Base-by-base conservation (phyloP, 176 grass and related monocot genomes). In the Tuctoria greenei region DNA sequence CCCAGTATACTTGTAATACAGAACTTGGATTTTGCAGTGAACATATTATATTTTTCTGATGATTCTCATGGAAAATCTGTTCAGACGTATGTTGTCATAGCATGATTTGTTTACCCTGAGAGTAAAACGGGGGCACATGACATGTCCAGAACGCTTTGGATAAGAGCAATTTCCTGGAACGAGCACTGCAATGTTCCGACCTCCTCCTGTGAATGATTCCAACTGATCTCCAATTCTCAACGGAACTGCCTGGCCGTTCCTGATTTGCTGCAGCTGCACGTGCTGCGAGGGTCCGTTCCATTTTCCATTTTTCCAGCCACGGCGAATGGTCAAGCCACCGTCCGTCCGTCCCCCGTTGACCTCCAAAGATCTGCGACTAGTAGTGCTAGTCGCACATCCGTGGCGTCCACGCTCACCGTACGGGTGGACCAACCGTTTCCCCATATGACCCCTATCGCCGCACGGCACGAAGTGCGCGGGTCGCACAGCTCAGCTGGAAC, bases 271-370 rank as follows among this genome's bases (percentile, higher is more conserved):
- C 71, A n/a, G 10, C 49, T 9, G 64, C 77, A 55, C 44, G 25
- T 26, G 63, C 51, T 12, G 40, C 36, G 39, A 37, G 23, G 23
- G 21, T 26, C 55, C 55, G 55, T 74, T 45, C 43, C 75, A 10
- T 40, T 20, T 61, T 21, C 50, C 17, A 7, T 51, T 51, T 51
- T 50, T 41, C 66, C 47, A 65, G 14, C 36, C 64, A 0, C 64
- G 77, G 45, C 77, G 84, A 70, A 76, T 49, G 39, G 84, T 80
- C 84, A 54, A 45, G 44, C 23, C 54, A 10, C 28, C 31, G 14
- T n/a, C 39, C 4, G 37, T 4, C 28, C 31, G 14, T n/a, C 39
- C 4, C 46, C 7, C 46, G 72, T 44, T 86, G 58, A 86, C 78
- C 27, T 49, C 31, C 71, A 40, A 71, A 46, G 39, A 41, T 26